phyloP scores from a whole-genome alignment of 176 grass and related monocot species.

The Aegilops umbellulata region DNA sequence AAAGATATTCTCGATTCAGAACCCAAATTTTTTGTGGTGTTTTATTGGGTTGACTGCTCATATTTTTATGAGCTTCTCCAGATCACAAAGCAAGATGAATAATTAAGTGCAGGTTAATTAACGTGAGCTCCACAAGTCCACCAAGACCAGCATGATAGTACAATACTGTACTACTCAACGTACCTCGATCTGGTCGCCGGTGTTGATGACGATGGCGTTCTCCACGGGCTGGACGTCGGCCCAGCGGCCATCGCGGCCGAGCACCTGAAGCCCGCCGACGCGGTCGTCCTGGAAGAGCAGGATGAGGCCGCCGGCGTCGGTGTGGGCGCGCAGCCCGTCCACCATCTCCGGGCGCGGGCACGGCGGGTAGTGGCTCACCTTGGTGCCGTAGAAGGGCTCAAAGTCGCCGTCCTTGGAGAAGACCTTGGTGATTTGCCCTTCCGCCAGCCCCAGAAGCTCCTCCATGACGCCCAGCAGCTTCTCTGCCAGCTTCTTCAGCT shows the following conservation, averaged over 20 bases:
- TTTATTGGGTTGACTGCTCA: neutral
- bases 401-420: slow-evolving; percentile 54
- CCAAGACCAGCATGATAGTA: slow-evolving; percentile 1
- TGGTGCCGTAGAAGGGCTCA: slow-evolving; percentile 65
- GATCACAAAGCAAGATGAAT: slow-evolving; percentile 1
- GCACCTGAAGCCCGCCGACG: slow-evolving; percentile 69
- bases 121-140: slow-evolving; percentile 29
- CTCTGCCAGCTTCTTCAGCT: slow-evolving; percentile 63
- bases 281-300: slow-evolving; percentile 90
- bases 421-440: slow-evolving; percentile 49
- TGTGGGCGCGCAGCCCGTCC: slow-evolving; percentile 82
- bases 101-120: slow-evolving; percentile 33
- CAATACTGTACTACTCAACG: neutral
- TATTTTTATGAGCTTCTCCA: neutral
- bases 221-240: slow-evolving; percentile 74
- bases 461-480: slow-evolving; percentile 75
- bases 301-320: slow-evolving; percentile 88
- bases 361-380: slow-evolving; percentile 80
- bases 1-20: neutral
- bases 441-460: slow-evolving; percentile 61
- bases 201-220: slow-evolving; percentile 95
- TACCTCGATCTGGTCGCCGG: slow-evolving; percentile 91
- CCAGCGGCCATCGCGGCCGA: slow-evolving; percentile 59
- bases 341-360: slow-evolving; percentile 69
- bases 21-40: neutral